Base-by-base conservation (phyloP, 768 basidiomycete genomes). In the Boletus barrowsii region DNA sequence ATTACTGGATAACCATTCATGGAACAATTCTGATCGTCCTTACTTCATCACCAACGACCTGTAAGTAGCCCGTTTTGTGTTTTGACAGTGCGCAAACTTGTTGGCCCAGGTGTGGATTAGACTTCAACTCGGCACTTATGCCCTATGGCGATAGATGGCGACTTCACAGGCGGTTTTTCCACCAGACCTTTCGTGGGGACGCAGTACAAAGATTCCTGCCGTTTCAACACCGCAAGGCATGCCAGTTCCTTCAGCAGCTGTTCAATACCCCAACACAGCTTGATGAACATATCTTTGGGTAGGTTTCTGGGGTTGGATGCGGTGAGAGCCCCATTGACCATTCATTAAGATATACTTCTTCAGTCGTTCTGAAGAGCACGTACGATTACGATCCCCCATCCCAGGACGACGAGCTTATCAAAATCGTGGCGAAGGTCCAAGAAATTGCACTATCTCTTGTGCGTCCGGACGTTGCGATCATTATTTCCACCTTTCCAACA, bases 211-310 rank as follows among this genome's bases (percentile, higher is more conserved):
- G 33, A 35, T 35, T 35, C 33, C 14, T 14, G 14, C 33, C 33
- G 14, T 35, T 35, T 35, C 33, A 35, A 35, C 33, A 68, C 9
- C 64, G 62, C 40, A 66, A 64, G 14, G 59, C 66, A 6, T 68
- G 72, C 45, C 58, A 53, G 8, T 53, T 73, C 24, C 67, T 77
- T 24, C 61, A 56, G 10, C 62, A 61, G 8, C 59, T 77, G 11
- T 32, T 73, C 4, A 66, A 64, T 5, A 56, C 62, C 10, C 71
- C 73, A 37, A 67, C 71, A 10, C 58, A 66, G 24, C 55, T 51
- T 11, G 42, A 26, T 18, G n/a, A 44, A 29, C 42, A 44, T 17
- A 7, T 30, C 1, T 51, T 44, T 17, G n/a, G 37, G 20, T 69
- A 72, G 32, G 51, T 74, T 10, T 64, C 66, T 32, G 66, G 70